A percentile compares a stretch with the other conserved stretches of the same genome.
These are phyloP conservation scores for Penicillium sp. DNA, from an alignment of 2,329 filamentous ascomycete genomes.

Conservation along the genomic window DNA sequence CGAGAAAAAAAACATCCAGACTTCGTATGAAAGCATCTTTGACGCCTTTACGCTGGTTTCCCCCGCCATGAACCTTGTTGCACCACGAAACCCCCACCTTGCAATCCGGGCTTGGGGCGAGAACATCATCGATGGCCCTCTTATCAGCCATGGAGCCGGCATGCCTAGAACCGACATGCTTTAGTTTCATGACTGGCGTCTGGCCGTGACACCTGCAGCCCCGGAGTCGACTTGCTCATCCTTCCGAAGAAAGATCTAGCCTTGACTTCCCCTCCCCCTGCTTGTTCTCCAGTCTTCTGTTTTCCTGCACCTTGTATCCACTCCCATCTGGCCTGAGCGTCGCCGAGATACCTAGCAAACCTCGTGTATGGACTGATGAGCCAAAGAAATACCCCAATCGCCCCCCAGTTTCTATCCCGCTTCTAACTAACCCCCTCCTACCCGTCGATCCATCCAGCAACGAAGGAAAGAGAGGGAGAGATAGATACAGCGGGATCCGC, in stretches of 20 bases:
- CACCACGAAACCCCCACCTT: conserved; percentile 3
- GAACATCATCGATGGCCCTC: conserved; percentile 5
- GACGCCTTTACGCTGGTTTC: neutral
- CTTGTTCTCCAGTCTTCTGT: neutral
- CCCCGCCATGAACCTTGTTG: conserved; percentile 9
- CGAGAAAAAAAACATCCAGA: too few relatives aligned
- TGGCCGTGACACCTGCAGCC: conserved; percentile 17
- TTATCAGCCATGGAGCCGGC: conserved; percentile 14
- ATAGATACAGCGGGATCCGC: neutral
- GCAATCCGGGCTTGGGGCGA: conserved; percentile 1
- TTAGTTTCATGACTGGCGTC: conserved; percentile 8
- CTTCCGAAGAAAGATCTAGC: conserved; percentile 13
- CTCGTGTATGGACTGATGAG: neutral
- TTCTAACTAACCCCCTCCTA: neutral
- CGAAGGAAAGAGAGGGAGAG: neutral
- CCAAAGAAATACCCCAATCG: neutral
- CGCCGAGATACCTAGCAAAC: conserved; percentile 11
- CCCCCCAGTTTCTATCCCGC: neutral
- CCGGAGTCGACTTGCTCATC: conserved; percentile 16
- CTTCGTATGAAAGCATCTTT: too few relatives aligned
- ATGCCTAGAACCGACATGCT: conserved; percentile 6
- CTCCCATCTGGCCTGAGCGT: conserved; percentile 28
- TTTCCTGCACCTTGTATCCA: conserved; percentile 5
- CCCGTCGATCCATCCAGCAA: neutral
- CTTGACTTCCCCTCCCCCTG: conserved; percentile 1